A percentile compares a stretch with the other conserved stretches of the same genome.
phyloP scores from a whole-genome alignment of 192 early-diverging fungal species.

The Coemansia sp. region DNA sequence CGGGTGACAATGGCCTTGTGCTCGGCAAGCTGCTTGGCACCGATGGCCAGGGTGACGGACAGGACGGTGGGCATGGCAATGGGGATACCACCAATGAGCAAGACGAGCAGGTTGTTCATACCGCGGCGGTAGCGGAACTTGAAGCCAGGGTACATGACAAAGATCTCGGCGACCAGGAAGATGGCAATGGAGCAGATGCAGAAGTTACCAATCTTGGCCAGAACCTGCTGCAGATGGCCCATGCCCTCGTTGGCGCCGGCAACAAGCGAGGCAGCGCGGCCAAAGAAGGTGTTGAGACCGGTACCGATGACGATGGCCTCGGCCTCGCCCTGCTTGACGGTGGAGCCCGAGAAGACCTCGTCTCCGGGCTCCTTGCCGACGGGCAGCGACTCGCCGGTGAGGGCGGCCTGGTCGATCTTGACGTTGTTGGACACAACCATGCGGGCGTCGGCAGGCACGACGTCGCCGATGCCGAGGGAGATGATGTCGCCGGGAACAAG shows the following conservation, averaged over 20 bases:
- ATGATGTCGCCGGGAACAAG: constrained; percentile 92
- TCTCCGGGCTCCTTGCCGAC: constrained; percentile 65
- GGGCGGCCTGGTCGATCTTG: constrained; percentile 67
- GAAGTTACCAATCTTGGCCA: constrained; percentile 76
- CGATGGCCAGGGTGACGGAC: constrained; percentile 75
- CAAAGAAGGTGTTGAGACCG: constrained; percentile 80
- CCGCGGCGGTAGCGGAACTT: constrained; percentile 66
- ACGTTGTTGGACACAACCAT: constrained; percentile 66
- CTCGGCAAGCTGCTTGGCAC: constrained; percentile 76
- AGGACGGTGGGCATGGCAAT: constrained; percentile 80
- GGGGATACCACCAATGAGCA: constrained; percentile 77
- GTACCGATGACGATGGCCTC: constrained; percentile 76
- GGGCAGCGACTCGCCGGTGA: constrained; percentile 74
- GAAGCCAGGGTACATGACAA: constrained; percentile 71
- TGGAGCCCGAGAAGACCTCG: constrained; percentile 74
- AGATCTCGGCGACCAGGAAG: constrained; percentile 65
- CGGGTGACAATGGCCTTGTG: constrained; percentile 80
- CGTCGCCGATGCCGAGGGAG: constrained; percentile 79
- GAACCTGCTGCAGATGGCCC: constrained; percentile 69
- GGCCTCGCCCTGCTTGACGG: constrained; percentile 77
- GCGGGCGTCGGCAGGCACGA: constrained; percentile 83
- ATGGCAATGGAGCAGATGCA: constrained; percentile 69
- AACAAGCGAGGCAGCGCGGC: constrained; percentile 74
- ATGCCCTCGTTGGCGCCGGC: constrained; percentile 68
- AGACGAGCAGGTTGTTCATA: constrained; percentile 75